phyloP scores from a whole-genome alignment of 2,329 filamentous ascomycete genomes.

The Saccharata proteae region DNA sequence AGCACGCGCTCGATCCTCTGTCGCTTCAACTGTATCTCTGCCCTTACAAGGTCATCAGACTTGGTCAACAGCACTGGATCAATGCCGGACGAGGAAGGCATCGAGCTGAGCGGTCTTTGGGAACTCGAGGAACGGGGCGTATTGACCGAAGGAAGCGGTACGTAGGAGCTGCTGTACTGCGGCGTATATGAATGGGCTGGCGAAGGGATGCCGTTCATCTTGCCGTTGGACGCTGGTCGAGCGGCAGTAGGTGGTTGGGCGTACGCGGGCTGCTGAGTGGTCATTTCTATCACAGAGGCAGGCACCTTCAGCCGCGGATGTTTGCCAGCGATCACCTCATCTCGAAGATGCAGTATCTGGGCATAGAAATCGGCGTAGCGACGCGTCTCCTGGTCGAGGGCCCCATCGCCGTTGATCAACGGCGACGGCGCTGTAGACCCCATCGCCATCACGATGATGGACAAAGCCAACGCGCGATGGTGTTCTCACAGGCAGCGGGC shows the following conservation, averaged over 20 bases:
- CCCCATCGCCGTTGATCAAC: conserved; percentile 21
- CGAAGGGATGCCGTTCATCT: conserved; percentile 3
- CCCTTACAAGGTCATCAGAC: conserved; percentile 70
- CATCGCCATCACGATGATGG: too few relatives aligned
- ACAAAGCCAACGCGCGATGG: too few relatives aligned
- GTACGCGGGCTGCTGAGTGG: conserved; percentile 15
- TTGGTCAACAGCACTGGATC: conserved; percentile 78
- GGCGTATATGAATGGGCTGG: conserved; percentile 3
- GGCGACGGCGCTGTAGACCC: conserved; percentile 14
- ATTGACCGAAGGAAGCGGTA: conserved; percentile 13
- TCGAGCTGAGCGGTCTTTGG: conserved; percentile 12
- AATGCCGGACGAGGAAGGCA: conserved; percentile 52
- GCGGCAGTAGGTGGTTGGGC: conserved; percentile 13
- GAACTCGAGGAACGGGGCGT: conserved; percentile 7
- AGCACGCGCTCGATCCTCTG: conserved; percentile 68
- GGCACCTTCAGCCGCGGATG: conserved; percentile 52
- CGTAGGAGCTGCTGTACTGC: conserved; percentile 4
- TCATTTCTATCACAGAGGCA: conserved; percentile 36
- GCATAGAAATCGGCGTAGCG: conserved; percentile 48
- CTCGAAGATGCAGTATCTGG: conserved; percentile 68
- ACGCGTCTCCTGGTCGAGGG: conserved; percentile 19
- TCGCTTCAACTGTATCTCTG: conserved; percentile 68
- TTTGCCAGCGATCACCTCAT: conserved; percentile 67
- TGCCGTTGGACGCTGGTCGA: conserved; percentile 5
- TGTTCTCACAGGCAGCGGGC: too few relatives aligned